Evolutionary conservation across 225 moss, liverwort and hornwort species (phyloP).

Genomic region (Pseudoscleropodium purum): DNA sequence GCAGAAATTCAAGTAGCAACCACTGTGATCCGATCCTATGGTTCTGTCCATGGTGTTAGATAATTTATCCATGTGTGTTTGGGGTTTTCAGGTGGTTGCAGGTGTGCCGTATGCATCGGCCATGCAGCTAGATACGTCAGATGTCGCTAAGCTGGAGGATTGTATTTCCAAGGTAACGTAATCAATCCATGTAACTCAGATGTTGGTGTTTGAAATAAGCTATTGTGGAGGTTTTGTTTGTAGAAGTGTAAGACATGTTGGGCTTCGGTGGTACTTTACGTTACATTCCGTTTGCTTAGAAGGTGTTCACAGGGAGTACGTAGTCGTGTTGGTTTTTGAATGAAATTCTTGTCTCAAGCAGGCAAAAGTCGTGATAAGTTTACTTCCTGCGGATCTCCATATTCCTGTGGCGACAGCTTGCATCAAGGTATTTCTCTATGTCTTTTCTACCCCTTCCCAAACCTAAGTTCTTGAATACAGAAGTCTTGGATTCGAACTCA

Average conservation of each 20-base stretch:
- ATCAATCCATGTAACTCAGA: background rate
- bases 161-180: constrained; percentile 62
- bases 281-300: background rate
- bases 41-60: background rate
- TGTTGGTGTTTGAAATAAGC: background rate
- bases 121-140: constrained; percentile 59
- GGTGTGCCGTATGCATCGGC: constrained; percentile 58
- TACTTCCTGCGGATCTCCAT: constrained; percentile 76
- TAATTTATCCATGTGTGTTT: background rate
- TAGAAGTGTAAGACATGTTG: background rate
- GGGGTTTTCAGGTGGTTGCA: constrained; percentile 49
- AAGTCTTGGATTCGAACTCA: background rate
- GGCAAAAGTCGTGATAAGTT: constrained; percentile 80
- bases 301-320: background rate
- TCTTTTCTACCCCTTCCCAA: background rate
- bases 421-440: constrained; percentile 53
- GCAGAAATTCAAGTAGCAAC: background rate
- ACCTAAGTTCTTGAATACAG: background rate
- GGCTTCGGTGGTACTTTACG: background rate
- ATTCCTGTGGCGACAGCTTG: constrained; percentile 69
- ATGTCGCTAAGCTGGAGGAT: constrained; percentile 38
- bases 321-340: background rate
- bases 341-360: constrained; percentile 17
- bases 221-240: background rate
- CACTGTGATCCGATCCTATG: background rate